A percentile compares a stretch with the other conserved stretches of the same genome.
phyloP scores from a whole-genome alignment of 768 basidiomycete species.

The Suillus plorans region DNA sequence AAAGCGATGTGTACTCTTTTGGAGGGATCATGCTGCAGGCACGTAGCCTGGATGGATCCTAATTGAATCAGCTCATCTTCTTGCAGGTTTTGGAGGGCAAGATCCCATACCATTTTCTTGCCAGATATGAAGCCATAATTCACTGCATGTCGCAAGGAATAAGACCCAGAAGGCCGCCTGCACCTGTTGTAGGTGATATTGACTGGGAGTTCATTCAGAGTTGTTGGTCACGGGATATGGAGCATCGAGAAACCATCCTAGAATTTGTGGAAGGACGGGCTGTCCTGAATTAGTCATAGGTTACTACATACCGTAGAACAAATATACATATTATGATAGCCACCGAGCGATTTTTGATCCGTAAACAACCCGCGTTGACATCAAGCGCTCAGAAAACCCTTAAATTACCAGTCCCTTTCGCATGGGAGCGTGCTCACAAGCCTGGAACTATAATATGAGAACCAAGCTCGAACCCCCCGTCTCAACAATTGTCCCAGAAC shows the following conservation, averaged over 20 bases:
- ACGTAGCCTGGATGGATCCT: background rate
- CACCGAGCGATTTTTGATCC: no score
- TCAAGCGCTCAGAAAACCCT: no score
- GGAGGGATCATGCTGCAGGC: conserved; percentile 28
- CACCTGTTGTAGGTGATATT: conserved; percentile 14
- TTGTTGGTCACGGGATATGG: conserved; percentile 30
- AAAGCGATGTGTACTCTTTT: conserved; percentile 11
- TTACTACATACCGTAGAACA: no score
- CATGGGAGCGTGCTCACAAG: no score
- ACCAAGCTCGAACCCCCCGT: no score
- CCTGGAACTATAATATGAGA: no score
- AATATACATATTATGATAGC: no score
- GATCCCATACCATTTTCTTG: background rate
- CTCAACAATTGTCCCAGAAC: no score
- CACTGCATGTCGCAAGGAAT: conserved; percentile 1
- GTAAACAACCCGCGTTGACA: no score
- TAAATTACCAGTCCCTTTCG: no score
- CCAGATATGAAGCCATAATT: background rate
- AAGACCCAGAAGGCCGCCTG: conserved; percentile 17
- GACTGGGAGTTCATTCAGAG: conserved; percentile 24
- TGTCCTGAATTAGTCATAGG: background rate
- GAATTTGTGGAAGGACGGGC: conserved; percentile 11
- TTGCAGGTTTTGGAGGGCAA: background rate
- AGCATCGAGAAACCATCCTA: conserved; percentile 29
- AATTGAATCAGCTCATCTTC: background rate